Evolutionary conservation across 2,329 filamentous ascomycete species (phyloP).

Genomic region (Neoascochyta sp.): DNA sequence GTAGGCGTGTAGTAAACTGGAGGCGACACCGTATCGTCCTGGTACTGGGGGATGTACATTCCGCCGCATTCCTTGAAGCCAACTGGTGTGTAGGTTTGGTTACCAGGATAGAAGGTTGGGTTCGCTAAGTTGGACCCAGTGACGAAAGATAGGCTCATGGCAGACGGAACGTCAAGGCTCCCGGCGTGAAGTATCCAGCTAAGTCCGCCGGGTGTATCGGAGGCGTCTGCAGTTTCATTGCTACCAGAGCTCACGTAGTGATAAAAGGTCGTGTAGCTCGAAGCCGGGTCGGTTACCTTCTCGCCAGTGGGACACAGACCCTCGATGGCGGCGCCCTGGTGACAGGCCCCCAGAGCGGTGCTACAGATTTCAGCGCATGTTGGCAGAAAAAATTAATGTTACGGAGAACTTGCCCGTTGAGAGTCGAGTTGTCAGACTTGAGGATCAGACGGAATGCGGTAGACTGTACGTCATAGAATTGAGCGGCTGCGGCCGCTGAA

Average conservation of each 20-base stretch:
- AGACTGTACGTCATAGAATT: slow-evolving; percentile 13
- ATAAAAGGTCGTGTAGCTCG: slow-evolving; percentile 22
- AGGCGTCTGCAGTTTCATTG: slow-evolving; percentile 3
- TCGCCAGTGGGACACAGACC: slow-evolving; percentile 27
- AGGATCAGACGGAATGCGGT: slow-evolving; percentile 21
- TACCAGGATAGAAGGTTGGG: slow-evolving; percentile 35
- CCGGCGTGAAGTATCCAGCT: slow-evolving; percentile 9
- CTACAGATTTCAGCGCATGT: slow-evolving; percentile 2
- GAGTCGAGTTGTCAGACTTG: slow-evolving; percentile 12
- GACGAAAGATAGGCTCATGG: slow-evolving; percentile 31
- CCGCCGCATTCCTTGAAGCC: slow-evolving; percentile 38
- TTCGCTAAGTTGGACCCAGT: slow-evolving; percentile 40
- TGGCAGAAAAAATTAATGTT: neutral
- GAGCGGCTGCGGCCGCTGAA: slow-evolving; percentile 5
- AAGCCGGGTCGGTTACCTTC: slow-evolving; percentile 5
- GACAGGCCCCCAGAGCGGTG: slow-evolving; percentile 30
- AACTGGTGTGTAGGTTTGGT: slow-evolving; percentile 19
- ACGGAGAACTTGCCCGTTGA: slow-evolving; percentile 11
- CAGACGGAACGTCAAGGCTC: slow-evolving; percentile 12
- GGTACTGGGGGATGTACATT: slow-evolving; percentile 36
- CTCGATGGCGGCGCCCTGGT: slow-evolving; percentile 47
- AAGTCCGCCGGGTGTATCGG: slow-evolving; percentile 13
- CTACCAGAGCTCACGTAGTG: slow-evolving; percentile 22
- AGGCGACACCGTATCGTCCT: slow-evolving; percentile 39
- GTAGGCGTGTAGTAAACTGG: slow-evolving; percentile 6